Conservation (phyloP, 768 basidiomycete species). For the Russula earlei region DNA sequence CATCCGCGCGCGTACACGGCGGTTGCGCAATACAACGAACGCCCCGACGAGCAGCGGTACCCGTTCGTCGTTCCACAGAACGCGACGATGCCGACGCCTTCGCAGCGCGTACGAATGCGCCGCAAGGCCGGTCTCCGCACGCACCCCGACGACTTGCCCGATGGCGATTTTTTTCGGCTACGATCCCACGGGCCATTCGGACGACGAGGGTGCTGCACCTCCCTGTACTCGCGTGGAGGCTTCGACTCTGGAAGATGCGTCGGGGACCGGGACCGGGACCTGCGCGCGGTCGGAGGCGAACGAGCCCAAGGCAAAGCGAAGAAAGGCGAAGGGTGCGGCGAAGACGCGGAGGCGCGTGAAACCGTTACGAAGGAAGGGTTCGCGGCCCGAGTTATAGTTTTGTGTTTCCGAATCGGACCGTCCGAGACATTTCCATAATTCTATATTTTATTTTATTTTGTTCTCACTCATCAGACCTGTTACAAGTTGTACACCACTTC, state of each 20-base stretch:
- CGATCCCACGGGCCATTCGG: neutral
- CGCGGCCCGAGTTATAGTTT: slow-evolving; percentile 4
- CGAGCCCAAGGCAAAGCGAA: slow-evolving; percentile 8
- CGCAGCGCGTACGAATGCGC: slow-evolving; percentile 21
- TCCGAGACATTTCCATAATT: neutral
- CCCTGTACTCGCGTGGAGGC: neutral
- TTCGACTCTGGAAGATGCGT: neutral
- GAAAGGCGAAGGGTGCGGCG: neutral
- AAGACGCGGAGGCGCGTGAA: slow-evolving; percentile 4
- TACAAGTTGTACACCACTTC: no score
- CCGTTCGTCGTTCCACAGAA: slow-evolving; percentile 19
- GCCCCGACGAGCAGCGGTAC: slow-evolving; percentile 20
- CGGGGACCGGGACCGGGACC: neutral
- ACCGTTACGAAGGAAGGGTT: neutral
- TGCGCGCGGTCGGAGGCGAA: no score
- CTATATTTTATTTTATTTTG: no score
- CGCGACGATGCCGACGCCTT: slow-evolving; percentile 21
- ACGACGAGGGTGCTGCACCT: neutral
- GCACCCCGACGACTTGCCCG: slow-evolving; percentile 19
- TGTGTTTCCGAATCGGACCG: no score
- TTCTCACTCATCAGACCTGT: no score
- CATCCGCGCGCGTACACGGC: slow-evolving; percentile 19
- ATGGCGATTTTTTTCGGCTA: slow-evolving; percentile 21
- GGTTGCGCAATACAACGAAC: slow-evolving; percentile 19
- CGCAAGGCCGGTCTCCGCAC: slow-evolving; percentile 6